These are phyloP conservation scores for Linnemannia schmuckeri DNA, from an alignment of 192 early-diverging fungal species.

Conservation along the genomic window DNA sequence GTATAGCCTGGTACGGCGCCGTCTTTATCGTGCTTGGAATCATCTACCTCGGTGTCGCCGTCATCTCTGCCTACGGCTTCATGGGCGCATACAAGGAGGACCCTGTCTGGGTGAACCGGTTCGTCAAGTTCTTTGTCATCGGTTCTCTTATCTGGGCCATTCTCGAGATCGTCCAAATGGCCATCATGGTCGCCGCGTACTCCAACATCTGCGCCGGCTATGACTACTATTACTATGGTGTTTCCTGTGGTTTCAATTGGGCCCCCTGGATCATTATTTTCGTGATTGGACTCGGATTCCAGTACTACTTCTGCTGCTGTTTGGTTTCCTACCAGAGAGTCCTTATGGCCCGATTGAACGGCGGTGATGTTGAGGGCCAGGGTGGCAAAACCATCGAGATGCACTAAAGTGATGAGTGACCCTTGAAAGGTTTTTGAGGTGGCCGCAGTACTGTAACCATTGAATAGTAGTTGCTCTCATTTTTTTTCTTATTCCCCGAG, in stretches of 20 bases:
- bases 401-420: not conserved
- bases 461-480: too few species aligned
- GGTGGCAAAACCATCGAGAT: constrained; percentile 20
- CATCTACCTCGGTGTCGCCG: constrained; percentile 26
- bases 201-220: not conserved
- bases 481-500: too few species aligned
- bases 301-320: constrained; percentile 51
- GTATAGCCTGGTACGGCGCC: not conserved
- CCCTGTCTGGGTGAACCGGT: constrained; percentile 15
- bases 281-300: constrained; percentile 20
- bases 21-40: constrained; percentile 29
- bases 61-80: constrained; percentile 29
- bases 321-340: constrained; percentile 50
- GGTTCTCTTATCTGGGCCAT: constrained; percentile 29
- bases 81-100: constrained; percentile 43
- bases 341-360: constrained; percentile 11
- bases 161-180: constrained; percentile 25
- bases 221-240: not conserved
- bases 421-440: too few species aligned
- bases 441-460: too few species aligned
- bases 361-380: not conserved
- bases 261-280: constrained; percentile 19
- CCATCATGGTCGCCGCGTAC: not conserved
- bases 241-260: not conserved
- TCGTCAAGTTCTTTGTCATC: constrained; percentile 30